These are phyloP conservation scores for Fusarium fracticaudum DNA, from an alignment of 2,329 filamentous ascomycete genomes.

Conservation along the genomic window DNA sequence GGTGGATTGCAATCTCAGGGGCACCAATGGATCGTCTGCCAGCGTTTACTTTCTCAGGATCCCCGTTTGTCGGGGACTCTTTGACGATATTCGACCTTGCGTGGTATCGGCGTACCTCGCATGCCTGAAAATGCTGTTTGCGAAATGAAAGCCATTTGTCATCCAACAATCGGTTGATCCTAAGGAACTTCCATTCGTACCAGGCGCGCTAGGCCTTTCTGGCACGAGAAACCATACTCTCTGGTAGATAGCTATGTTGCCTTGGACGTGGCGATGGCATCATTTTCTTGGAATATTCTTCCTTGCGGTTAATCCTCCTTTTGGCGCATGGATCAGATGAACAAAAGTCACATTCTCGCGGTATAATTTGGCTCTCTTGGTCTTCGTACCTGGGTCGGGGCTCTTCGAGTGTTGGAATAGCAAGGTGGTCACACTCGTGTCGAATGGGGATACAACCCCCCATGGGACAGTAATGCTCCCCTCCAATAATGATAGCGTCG, in stretches of 20 bases:
- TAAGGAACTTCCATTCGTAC: background rate
- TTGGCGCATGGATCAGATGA: background rate
- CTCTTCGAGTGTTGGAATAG: background rate
- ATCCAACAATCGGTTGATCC: background rate
- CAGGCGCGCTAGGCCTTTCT: background rate
- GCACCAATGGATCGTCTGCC: background rate
- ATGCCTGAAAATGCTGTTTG: background rate
- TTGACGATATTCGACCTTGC: background rate
- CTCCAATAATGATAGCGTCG: background rate
- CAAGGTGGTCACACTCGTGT: constrained; percentile 27
- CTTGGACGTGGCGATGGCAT: background rate
- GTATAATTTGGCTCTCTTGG: background rate
- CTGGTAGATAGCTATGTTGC: background rate
- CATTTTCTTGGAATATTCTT: background rate
- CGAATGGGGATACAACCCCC: constrained; percentile 20
- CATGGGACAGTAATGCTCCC: background rate
- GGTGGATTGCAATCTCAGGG: background rate
- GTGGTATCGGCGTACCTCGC: background rate
- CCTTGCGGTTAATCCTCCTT: background rate
- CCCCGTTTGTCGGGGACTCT: background rate
- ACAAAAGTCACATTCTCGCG: background rate
- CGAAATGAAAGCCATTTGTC: background rate
- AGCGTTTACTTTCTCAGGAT: background rate
- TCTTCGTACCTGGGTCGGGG: background rate
- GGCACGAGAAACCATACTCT: background rate